Percentiles rank a stretch among this genome's conserved stretches.
phyloP scores from a whole-genome alignment of 2,329 filamentous ascomycete genomes.

The Ustulina deusta region DNA sequence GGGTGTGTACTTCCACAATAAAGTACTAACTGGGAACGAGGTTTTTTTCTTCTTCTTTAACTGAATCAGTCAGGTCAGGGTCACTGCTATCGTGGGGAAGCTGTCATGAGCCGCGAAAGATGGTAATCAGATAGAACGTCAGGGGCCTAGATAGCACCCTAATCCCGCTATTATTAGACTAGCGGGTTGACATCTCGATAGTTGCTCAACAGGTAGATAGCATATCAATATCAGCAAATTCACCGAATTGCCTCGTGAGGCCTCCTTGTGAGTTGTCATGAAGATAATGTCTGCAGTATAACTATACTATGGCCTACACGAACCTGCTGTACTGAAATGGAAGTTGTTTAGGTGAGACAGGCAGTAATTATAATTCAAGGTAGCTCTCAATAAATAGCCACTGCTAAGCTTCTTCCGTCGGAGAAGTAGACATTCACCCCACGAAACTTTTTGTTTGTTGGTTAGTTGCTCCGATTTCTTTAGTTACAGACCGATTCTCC shows the following conservation, averaged over 20 bases:
- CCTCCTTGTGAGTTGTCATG: conserved; percentile 8
- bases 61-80: neutral
- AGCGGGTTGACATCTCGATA: neutral
- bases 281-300: neutral
- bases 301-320: neutral
- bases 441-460: too few species aligned
- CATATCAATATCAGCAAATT: neutral
- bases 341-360: neutral
- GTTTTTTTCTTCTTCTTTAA: neutral
- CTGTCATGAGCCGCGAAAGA: neutral
- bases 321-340: neutral
- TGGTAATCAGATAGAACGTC: neutral
- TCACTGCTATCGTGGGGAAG: too few species aligned
- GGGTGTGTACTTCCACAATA: too few species aligned
- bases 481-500: too few species aligned
- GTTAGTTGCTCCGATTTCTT: too few species aligned
- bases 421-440: too few species aligned
- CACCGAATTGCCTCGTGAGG: neutral
- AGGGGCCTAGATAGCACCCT: neutral
- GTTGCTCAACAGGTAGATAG: too few species aligned
- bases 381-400: too few species aligned
- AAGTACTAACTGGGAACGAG: neutral
- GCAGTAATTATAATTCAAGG: too few species aligned
- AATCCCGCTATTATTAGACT: neutral
- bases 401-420: too few species aligned